phyloP scores from a whole-genome alignment of 2,329 filamentous ascomycete species.

The Fusarium domesticum region DNA sequence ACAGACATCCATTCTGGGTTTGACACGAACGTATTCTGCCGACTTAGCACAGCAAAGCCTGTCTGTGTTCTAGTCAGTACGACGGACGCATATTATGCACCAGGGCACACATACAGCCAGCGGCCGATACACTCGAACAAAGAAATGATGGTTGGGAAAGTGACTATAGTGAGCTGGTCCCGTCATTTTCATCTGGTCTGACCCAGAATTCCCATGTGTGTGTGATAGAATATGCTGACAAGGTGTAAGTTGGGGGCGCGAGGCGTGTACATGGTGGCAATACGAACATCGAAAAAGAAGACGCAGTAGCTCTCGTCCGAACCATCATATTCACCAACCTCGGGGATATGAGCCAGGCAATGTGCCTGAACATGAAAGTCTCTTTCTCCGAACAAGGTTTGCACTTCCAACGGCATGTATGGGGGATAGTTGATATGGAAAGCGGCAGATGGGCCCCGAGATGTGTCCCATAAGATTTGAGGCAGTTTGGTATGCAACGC shows the following conservation, averaged over 20 bases:
- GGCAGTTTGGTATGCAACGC: conserved; percentile 45
- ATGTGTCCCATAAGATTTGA: conserved; percentile 30
- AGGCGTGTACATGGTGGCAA: background rate
- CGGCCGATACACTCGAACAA: conserved; percentile 53
- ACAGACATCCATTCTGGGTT: conserved; percentile 49
- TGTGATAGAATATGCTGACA: conserved; percentile 45
- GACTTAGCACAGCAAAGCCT: conserved; percentile 47
- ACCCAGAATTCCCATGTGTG: conserved; percentile 38
- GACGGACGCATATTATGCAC: background rate
- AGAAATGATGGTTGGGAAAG: conserved; percentile 58
- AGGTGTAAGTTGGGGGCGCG: conserved; percentile 10
- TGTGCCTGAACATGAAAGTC: conserved; percentile 43
- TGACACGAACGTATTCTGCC: conserved; percentile 50
- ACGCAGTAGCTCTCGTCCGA: conserved; percentile 44
- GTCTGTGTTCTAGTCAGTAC: conserved; percentile 36
- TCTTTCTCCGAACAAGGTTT: conserved; percentile 32
- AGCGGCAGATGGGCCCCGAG: conserved; percentile 18
- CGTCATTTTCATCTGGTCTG: conserved; percentile 35
- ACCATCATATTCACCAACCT: conserved; percentile 28
- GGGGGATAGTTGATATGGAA: conserved; percentile 40
- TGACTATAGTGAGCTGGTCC: conserved; percentile 47
- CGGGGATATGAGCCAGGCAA: conserved; percentile 43
- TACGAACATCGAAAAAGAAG: conserved; percentile 53
- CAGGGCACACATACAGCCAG: conserved; percentile 44
- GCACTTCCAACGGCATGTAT: conserved; percentile 40